phyloP scores from a whole-genome alignment of 352 stramenopile species.

The Aphanomyces invadans region DNA sequence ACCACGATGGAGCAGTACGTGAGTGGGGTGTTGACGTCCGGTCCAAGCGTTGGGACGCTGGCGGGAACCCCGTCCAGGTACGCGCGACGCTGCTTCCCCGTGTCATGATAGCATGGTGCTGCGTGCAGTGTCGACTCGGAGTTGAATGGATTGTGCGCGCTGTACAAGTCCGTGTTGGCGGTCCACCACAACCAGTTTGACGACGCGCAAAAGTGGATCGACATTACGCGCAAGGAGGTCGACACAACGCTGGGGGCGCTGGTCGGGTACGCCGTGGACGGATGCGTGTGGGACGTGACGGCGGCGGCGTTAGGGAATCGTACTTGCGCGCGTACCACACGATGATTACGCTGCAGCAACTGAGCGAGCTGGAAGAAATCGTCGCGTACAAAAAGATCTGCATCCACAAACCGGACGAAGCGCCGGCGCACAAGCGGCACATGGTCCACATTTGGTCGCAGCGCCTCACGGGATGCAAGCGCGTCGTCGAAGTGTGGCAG shows the following conservation, averaged over 20 bases:
- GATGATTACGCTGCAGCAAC: conserved; percentile 95
- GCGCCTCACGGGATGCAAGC: conserved; percentile 80
- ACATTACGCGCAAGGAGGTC: conserved; percentile 88
- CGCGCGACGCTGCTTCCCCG: not conserved
- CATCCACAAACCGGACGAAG: conserved; percentile 63
- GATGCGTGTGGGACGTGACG: too few species aligned
- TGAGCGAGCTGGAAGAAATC: conserved; percentile 98
- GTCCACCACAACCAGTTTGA: conserved; percentile 92
- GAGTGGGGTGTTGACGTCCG: not conserved
- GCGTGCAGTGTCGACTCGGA: not conserved
- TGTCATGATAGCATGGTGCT: not conserved
- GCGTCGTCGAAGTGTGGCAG: conserved; percentile 90
- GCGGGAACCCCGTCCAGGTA: not conserved
- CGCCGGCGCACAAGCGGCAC: conserved; percentile 65
- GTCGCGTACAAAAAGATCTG: conserved; percentile 88
- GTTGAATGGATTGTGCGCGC: conserved; percentile 17
- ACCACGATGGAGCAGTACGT: conserved; percentile 78
- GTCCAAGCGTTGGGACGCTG: not conserved
- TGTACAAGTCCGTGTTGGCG: conserved; percentile 88
- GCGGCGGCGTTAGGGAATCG: conserved; percentile 87
- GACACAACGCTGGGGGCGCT: conserved; percentile 93
- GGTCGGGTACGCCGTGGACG: conserved; percentile 66
- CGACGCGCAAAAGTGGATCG: conserved; percentile 86
- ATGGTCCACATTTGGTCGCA: conserved; percentile 83
- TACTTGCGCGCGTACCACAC: conserved; percentile 95